These are phyloP conservation scores for Penicillium arizonense DNA, from an alignment of 495 filamentous ascomycete genomes.

Conservation along the genomic window DNA sequence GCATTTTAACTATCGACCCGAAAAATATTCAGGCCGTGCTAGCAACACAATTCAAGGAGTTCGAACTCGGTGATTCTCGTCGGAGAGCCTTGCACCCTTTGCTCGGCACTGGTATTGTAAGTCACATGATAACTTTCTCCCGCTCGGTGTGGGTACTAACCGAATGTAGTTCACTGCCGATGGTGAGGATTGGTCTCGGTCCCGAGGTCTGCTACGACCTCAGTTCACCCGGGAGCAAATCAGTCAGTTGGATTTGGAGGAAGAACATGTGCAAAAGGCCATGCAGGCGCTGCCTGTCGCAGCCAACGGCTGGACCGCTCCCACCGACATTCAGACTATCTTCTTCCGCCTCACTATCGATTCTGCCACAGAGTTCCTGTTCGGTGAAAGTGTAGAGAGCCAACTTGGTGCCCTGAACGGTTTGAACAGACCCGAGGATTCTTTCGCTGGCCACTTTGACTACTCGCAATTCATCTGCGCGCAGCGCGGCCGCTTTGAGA, in stretches of 20 bases:
- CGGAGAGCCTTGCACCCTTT: slow-evolving; percentile 35
- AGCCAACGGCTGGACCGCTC: slow-evolving; percentile 40
- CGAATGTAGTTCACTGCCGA: slow-evolving; percentile 43
- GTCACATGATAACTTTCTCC: slow-evolving; percentile 9
- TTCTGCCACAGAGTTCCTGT: slow-evolving; percentile 65
- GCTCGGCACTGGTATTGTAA: slow-evolving; percentile 47
- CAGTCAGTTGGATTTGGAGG: slow-evolving; percentile 52
- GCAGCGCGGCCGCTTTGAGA: slow-evolving; percentile 47
- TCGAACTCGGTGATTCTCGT: slow-evolving; percentile 39
- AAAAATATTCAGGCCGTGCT: slow-evolving; percentile 55
- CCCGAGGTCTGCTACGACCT: slow-evolving; percentile 53
- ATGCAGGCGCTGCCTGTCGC: slow-evolving; percentile 36
- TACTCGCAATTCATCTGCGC: slow-evolving; percentile 36
- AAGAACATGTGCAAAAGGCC: slow-evolving; percentile 47
- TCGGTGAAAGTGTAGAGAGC: slow-evolving; percentile 55
- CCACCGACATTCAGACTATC: slow-evolving; percentile 55
- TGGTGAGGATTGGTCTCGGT: slow-evolving; percentile 50
- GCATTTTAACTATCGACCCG: slow-evolving; percentile 48
- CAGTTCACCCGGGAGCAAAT: slow-evolving; percentile 54
- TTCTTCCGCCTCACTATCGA: slow-evolving; percentile 68
- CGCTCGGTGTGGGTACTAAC: slow-evolving; percentile 1
- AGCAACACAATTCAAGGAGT: slow-evolving; percentile 55
- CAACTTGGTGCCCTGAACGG: slow-evolving; percentile 31
- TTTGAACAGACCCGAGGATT: slow-evolving; percentile 23
- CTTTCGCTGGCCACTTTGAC: slow-evolving; percentile 44